These are phyloP conservation scores for Scedosporium boydii DNA, from an alignment of 2,329 filamentous ascomycete species.

Conservation along the genomic window DNA sequence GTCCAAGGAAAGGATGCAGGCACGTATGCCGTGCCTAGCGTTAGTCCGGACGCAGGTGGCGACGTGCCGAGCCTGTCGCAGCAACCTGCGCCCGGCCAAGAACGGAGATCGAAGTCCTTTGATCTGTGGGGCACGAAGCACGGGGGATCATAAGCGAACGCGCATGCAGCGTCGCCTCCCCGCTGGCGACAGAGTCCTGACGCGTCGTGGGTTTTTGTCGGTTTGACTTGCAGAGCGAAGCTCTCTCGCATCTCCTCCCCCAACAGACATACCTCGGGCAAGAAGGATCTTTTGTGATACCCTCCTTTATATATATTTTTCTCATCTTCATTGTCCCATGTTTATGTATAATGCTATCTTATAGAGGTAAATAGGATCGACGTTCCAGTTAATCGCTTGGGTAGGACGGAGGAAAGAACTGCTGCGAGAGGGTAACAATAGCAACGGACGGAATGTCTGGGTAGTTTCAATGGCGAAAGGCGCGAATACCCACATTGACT, in stretches of 20 bases:
- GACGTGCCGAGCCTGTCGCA: not conserved
- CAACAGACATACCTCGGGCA: not conserved
- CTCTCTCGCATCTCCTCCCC: not conserved
- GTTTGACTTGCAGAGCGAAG: not conserved
- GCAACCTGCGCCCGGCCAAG: slow-evolving; percentile 1
- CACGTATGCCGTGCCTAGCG: not conserved
- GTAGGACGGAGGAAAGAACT: not conserved
- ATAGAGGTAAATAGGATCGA: not conserved
- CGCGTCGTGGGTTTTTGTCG: not conserved
- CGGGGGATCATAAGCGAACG: not conserved
- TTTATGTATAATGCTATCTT: not conserved
- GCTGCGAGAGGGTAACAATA: not conserved
- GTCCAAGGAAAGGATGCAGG: not conserved
- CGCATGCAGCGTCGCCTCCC: not conserved
- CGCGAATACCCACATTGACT: not conserved
- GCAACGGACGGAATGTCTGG: not conserved
- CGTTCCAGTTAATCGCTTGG: not conserved
- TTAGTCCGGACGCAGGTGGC: not conserved
- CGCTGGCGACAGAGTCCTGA: not conserved
- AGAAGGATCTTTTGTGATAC: not conserved
- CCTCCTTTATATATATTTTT: not conserved
- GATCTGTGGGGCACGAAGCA: slow-evolving; percentile 7
- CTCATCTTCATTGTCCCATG: not conserved
- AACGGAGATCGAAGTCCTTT: slow-evolving; percentile 7
- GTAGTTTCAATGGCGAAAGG: not conserved